Base-by-base conservation (phyloP, 108 stramenopile species). In the Cyclotella sp. region DNA sequence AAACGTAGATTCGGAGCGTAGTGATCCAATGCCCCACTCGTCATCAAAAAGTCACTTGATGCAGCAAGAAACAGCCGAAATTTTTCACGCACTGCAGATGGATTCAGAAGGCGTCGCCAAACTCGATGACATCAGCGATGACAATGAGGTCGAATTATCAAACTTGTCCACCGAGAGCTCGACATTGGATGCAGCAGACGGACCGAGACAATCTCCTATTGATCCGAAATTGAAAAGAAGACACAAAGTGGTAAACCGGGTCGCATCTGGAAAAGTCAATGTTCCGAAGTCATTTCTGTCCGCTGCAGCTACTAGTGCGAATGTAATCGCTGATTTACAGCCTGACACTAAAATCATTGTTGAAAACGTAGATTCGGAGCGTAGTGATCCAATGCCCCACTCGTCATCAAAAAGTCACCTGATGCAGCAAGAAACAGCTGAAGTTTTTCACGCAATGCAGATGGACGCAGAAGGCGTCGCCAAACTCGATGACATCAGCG, bases 241-340 rank as follows among this genome's bases (percentile, higher is more conserved):
- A 19, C 75, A 76, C 26, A 76, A 68, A 76, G 59, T 68, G 21
- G 75, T 57, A 45, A 46, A 24, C 18, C 65, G 65, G 1, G 59
- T 60, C 0, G 75, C 58, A 39, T 60, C 65, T 13, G 58, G 66
- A 34, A 76, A 68, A 30, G 29, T 76, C 14, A 46, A 47, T 24
- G n/a, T 73, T 22, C 57, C 61, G 3, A 75, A 58, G 40, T 22
- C 52, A 19, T 75, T 55, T 44, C 45, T 75, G 9, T 24, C 42
- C 24, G 42, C 63, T 29, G 42, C 55, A 19, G 24, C 40, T 12
- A 46, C 74, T 19, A 45, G n/a, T 34, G 41, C 41, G 45, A 60
- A 46, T 34, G 29, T n/a, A 9, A 24, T 9, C 8, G 30, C 46
- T 0, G 60, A n/a, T 0, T 52, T 18, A 13, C 6, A 11, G 29